Base-by-base conservation (phyloP, 2,329 filamentous ascomycete species). In the Colletotrichum tropicale region DNA sequence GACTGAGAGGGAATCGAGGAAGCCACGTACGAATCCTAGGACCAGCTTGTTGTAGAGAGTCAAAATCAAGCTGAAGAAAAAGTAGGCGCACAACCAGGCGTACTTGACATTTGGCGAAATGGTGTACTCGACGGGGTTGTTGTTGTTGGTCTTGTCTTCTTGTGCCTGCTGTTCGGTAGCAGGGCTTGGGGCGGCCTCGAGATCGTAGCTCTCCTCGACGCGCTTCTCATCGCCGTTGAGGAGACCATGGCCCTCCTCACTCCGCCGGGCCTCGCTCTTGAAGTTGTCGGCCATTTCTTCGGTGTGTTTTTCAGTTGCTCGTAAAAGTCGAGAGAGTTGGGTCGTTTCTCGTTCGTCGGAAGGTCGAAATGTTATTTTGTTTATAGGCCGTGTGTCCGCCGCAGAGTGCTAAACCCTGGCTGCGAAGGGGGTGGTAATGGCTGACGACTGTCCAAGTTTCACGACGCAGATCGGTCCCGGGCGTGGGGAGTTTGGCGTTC, bases 1-100 rank as follows among this genome's bases (percentile, higher is more conserved):
- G 74, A 64, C 24, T 24, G 36, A 55, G 36, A 28, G 24, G 52
- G 30, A 16, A 15, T 48, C 24, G 61, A 68, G 15, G 16, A 58
- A 18, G 21, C 16, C 38, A 84, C 85, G 79, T 81, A 88, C 88
- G 81, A 86, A 86, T 79, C 87, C 87, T 72, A 92, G 82, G 26
- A 92, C 88, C 34, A 90, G 84, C 82, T 92, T 92, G 84, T 92
- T 92, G 81, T 91, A 91, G 26, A 92, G 84, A 9, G 90, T 92
- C 70, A 92, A 82, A 73, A 84, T 78, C 26, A 87, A 80, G 21
- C 85, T 87, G 79, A 87, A 86, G 79, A 88, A 84, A 80, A 91
- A 91, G 81, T 91, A 91, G 71, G 87, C 85, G 32, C 86, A 87
- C 34, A 89, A 81, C 86, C 87, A 89, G 68, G 86, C 83, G 77